Evolutionary conservation across 306 rosid genomes (phyloP).

Genomic region (Sicyos edulis): DNA sequence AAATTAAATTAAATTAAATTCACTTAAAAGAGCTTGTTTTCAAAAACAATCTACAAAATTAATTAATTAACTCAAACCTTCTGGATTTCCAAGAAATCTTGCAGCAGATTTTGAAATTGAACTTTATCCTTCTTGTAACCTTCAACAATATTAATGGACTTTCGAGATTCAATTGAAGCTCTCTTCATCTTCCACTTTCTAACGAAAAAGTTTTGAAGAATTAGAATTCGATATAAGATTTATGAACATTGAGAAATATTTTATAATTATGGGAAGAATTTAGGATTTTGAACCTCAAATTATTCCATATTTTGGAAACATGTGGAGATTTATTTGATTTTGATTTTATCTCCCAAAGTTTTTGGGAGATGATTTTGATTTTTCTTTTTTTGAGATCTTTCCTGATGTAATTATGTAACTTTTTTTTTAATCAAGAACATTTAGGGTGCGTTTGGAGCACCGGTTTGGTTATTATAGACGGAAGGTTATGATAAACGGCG

Average conservation of each 20-base stretch:
- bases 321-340: background rate
- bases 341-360: background rate
- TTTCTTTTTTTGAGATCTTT: too few relatives aligned
- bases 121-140: conserved; percentile 17
- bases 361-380: too few relatives aligned
- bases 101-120: conserved; percentile 23
- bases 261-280: background rate
- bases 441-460: too few relatives aligned
- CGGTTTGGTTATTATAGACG: too few relatives aligned
- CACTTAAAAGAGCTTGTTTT: too few relatives aligned
- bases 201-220: background rate
- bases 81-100: conserved; percentile 42
- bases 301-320: background rate
- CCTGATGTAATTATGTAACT: too few relatives aligned
- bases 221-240: too few relatives aligned
- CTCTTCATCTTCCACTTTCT: conserved; percentile 33
- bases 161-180: conserved; percentile 23
- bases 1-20: too few relatives aligned
- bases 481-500: too few relatives aligned
- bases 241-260: background rate
- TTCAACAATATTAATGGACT: background rate
- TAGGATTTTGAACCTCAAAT: background rate
- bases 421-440: too few relatives aligned
- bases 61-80: conserved; percentile 31
- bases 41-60: background rate